Conservation (phyloP, 208 protist genomes). For the Naegleria gruberi region DNA sequence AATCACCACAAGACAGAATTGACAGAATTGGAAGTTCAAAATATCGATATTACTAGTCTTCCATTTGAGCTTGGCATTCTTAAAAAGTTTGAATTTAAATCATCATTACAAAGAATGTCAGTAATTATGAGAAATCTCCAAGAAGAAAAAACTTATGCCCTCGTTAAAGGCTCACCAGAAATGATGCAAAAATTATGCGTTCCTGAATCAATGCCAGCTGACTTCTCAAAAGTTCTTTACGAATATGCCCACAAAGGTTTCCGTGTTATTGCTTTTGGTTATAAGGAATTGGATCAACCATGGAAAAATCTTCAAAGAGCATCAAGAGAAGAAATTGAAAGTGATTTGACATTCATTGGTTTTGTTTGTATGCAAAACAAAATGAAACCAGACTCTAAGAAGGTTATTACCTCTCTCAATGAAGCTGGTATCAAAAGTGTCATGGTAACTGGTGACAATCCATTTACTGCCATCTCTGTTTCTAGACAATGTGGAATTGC, state of each 20-base stretch:
- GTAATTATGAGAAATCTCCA: constrained; percentile 36
- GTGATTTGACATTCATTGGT: constrained; percentile 47
- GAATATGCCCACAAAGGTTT: constrained; percentile 46
- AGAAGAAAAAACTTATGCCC: constrained; percentile 15
- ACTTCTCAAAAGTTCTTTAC: constrained; percentile 35
- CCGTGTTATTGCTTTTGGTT: constrained; percentile 45
- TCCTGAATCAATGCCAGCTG: constrained; percentile 38
- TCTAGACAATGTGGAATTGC: constrained; percentile 33
- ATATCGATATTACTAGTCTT: not conserved
- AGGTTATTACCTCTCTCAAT: constrained; percentile 34
- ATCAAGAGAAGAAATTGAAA: constrained; percentile 40
- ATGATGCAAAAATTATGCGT: constrained; percentile 44
- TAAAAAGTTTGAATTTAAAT: constrained; percentile 46
- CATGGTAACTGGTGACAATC: constrained; percentile 59
- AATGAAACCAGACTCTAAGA: constrained; percentile 45
- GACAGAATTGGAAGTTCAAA: not conserved
- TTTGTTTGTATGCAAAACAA: constrained; percentile 58
- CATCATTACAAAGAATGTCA: constrained; percentile 49
- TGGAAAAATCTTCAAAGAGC: constrained; percentile 15
- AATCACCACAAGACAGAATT: not conserved
- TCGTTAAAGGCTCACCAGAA: constrained; percentile 56
- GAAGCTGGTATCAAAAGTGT: constrained; percentile 38
- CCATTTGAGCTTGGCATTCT: constrained; percentile 39
- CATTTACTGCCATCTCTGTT: constrained; percentile 43
- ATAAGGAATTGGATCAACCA: not conserved